Percentiles rank a stretch among this genome's conserved stretches.
These are phyloP conservation scores for Kodamaea derodonti DNA, from an alignment of 1,139 yeast genomes.

Conservation along the genomic window DNA sequence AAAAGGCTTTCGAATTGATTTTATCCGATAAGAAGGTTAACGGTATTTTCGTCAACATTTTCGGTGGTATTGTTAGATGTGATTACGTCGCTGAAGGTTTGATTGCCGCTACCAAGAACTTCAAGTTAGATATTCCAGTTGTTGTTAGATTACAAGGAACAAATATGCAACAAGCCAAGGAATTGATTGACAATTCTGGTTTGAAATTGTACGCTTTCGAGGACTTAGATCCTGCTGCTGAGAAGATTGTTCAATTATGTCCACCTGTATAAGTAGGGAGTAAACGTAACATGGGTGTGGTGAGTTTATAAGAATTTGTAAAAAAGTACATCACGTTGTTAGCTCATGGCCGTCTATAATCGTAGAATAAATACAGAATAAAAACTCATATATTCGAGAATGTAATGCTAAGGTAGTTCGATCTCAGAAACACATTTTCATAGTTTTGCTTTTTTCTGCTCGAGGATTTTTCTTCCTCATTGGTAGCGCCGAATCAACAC, in stretches of 20 bases:
- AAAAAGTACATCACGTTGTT: too few species aligned
- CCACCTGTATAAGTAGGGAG: too few species aligned
- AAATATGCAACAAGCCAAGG: constrained; percentile 84
- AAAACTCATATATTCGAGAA: too few species aligned
- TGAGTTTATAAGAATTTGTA: too few species aligned
- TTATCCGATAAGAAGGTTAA: constrained; percentile 85
- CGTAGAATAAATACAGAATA: too few species aligned
- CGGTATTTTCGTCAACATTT: constrained; percentile 96
- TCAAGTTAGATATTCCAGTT: constrained; percentile 76
- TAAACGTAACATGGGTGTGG: too few species aligned
- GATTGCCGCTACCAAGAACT: constrained; percentile 31
- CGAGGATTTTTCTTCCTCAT: too few species aligned
- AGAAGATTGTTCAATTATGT: constrained; percentile 79
- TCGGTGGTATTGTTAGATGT: constrained; percentile 99
- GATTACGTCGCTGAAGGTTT: constrained; percentile 95
- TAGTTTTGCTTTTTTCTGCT: too few species aligned
- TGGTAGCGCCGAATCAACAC: neutral
- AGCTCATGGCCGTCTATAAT: too few species aligned
- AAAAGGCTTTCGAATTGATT: constrained; percentile 93
- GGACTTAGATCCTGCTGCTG: constrained; percentile 96
- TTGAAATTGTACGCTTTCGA: constrained; percentile 88
- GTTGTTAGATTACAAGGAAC: constrained; percentile 99
- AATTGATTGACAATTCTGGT: constrained; percentile 83
- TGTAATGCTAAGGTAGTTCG: too few species aligned
- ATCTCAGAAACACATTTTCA: too few species aligned